These are phyloP conservation scores for Cladobotryum protrusum DNA, from an alignment of 2,329 filamentous ascomycete species.

Conservation along the genomic window DNA sequence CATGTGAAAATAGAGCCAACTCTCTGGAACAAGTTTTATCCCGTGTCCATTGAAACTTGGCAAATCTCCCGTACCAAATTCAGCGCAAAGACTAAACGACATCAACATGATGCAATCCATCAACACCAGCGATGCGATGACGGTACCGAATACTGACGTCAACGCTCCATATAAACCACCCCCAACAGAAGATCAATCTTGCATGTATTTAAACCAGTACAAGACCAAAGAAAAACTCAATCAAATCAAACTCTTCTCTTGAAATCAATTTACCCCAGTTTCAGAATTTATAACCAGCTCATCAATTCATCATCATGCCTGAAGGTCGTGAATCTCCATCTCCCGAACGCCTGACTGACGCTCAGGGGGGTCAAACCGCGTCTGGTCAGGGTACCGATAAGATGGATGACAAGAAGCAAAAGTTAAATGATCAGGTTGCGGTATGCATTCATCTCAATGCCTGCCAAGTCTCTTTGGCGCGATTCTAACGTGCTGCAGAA, in stretches of 20 bases:
- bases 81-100: neutral
- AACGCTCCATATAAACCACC: neutral
- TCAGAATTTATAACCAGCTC: neutral
- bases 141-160: constrained; percentile 10
- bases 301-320: constrained; percentile 50
- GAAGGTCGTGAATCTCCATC: constrained; percentile 72
- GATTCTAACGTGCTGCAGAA: constrained; percentile 27
- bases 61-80: neutral
- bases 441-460: constrained; percentile 26
- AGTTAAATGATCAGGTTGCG: constrained; percentile 46
- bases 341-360: constrained; percentile 59
- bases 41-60: no score
- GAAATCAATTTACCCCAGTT: neutral
- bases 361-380: constrained; percentile 56
- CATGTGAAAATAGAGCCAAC: no score
- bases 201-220: no score
- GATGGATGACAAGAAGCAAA: constrained; percentile 46
- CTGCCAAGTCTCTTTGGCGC: no score
- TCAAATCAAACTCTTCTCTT: neutral
- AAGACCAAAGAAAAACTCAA: neutral
- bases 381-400: constrained; percentile 53
- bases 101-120: constrained; percentile 12
- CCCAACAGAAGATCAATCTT: no score
- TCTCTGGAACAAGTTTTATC: no score
- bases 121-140: neutral